Evolutionary conservation across 2,329 filamentous ascomycete species (phyloP).

Genomic region (Colletotrichum tropicicola): DNA sequence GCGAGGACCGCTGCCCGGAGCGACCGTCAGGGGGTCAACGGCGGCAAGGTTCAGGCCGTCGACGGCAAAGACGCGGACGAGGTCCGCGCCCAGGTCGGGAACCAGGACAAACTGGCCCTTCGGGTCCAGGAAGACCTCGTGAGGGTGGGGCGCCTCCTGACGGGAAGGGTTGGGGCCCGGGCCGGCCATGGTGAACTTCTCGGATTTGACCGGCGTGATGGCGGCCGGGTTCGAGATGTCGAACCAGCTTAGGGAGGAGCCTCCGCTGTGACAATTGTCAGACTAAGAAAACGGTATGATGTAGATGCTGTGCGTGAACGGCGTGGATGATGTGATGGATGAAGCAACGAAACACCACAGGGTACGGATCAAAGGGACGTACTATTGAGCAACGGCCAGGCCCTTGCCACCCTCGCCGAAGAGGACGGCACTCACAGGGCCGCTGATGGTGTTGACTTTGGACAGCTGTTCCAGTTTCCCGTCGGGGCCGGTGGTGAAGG

Average conservation of each 20-base stretch:
- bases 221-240: conserved; percentile 48
- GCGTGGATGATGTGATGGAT: no score
- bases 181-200: conserved; percentile 48
- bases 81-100: conserved; percentile 73
- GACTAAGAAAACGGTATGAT: background rate
- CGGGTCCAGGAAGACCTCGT: conserved; percentile 72
- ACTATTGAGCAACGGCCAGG: conserved; percentile 57
- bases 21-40: conserved; percentile 49
- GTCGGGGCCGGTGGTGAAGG: conserved; percentile 46
- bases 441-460: conserved; percentile 43
- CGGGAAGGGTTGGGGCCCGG: conserved; percentile 51
- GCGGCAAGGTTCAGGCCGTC: conserved; percentile 54
- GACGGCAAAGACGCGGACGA: conserved; percentile 65
- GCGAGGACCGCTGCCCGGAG: conserved; percentile 69
- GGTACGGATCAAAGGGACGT: no score
- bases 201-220: conserved; percentile 46
- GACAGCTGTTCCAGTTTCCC: conserved; percentile 50
- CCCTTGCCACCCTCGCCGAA: conserved; percentile 52
- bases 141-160: conserved; percentile 69
- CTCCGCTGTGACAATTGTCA: conserved; percentile 39
- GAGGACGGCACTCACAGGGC: conserved; percentile 53
- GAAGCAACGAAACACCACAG: no score
- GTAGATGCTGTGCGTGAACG: background rate
- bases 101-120: conserved; percentile 69
- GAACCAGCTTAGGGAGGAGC: conserved; percentile 54